Evolutionary conservation across 2,329 filamentous ascomycete genomes (phyloP), one percentile per base, ranked within the genome.

Genomic region (Fusarium brachygibbosum): DNA sequence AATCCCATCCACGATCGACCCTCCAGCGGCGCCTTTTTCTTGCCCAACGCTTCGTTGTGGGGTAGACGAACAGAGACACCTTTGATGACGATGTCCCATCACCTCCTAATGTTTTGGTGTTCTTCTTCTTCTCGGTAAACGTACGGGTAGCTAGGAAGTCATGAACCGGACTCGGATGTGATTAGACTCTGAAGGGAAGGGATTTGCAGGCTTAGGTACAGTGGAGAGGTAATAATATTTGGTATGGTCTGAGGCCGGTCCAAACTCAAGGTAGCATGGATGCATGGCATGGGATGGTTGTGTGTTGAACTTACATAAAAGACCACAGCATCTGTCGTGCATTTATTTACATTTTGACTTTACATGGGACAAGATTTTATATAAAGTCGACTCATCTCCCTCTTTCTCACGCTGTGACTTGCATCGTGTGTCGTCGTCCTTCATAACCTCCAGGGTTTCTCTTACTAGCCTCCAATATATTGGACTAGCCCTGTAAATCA

Each of bases 11-110:
- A 13, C 35, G 54, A 45, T 49, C 53, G 40, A 60, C 64, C 64
- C 65, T 68, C 64, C 58, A 59, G 45, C 42, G 50, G 32, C 37
- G 16, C n/a, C 23, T 44, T 52, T 31, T 32, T 17, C 12, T 12
- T 23, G 31, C 45, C 31, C 37, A 55, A 51, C 34, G 44, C 42
- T 29, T 29, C 10, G n/a, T 42, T 70, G 67, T 69, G 67, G 66
- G 66, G 66, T 58, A 67, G 16, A 49, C n/a, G n/a, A n/a, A 9
- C 23, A 40, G 17, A 38, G 48, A 51, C 48, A 29, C 7, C 17
- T 65, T 52, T 64, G 52, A 65, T 65, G 60, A 65, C 61, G 60
- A 66, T 60, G 25, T 11, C 28, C 29, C 16, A 14, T 31, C 12
- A 21, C 44, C 49, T 56, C 32, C 32, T 28, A 41, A 42, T 40